A percentile compares a stretch with the other conserved stretches of the same genome.
These are phyloP conservation scores for Chlorella sp. DNA, from an alignment of 139 green algal species.

Conservation along the genomic window DNA sequence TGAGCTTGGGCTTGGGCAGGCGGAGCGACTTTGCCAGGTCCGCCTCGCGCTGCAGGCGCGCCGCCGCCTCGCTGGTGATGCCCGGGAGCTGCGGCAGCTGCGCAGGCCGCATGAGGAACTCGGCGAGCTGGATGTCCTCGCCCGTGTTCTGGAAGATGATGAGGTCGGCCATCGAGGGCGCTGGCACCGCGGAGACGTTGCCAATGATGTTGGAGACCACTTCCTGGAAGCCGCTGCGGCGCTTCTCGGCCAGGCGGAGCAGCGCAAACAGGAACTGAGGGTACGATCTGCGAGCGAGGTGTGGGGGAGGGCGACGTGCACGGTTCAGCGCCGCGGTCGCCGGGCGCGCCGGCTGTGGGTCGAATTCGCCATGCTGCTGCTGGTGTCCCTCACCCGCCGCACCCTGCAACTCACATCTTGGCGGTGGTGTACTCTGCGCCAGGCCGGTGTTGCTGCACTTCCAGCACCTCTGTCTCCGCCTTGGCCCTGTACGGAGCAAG, in stretches of 20 bases:
- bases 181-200: background rate
- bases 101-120: background rate
- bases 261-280: constrained; percentile 29
- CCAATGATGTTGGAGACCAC: constrained; percentile 12
- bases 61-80: background rate
- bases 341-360: too few species aligned
- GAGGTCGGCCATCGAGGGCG: constrained; percentile 20
- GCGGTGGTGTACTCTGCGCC: constrained; percentile 11
- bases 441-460: background rate
- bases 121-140: background rate
- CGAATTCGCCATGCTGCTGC: too few species aligned
- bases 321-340: too few species aligned
- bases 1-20: background rate
- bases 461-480: constrained; percentile 14
- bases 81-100: background rate
- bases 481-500: background rate
- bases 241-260: constrained; percentile 20
- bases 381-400: background rate
- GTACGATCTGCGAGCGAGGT: constrained; percentile 16
- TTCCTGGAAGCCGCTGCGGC: constrained; percentile 24
- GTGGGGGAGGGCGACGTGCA: too few species aligned
- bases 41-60: constrained; percentile 2
- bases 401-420: constrained; percentile 17
- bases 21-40: background rate
- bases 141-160: constrained; percentile 13